A percentile compares a stretch with the other conserved stretches of the same genome.
phyloP scores from a whole-genome alignment of 257 asterid species.

The Pogostemon cablin region DNA sequence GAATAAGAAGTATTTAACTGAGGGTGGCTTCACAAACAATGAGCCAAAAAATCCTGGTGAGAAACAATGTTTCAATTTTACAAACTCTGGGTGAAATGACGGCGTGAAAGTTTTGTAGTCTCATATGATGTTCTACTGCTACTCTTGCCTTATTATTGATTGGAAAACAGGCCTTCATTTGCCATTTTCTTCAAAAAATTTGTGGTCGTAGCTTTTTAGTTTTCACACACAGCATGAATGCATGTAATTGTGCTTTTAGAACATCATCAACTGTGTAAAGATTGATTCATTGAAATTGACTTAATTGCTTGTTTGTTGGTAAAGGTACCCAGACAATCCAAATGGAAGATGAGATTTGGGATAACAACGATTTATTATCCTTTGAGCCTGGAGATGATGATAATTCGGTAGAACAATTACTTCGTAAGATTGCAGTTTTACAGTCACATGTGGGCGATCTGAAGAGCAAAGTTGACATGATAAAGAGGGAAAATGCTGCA shows the following conservation, averaged over 20 bases:
- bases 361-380: constrained; percentile 42
- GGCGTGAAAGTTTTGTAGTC: background rate
- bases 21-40: constrained; percentile 39
- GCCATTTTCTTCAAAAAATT: constrained; percentile 25
- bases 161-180: background rate
- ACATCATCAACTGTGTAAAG: constrained; percentile 5
- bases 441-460: constrained; percentile 48
- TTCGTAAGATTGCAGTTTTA: constrained; percentile 51
- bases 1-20: constrained; percentile 44
- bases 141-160: background rate
- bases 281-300: constrained; percentile 15
- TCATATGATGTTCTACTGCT: background rate
- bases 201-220: constrained; percentile 6
- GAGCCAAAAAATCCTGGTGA: constrained; percentile 49
- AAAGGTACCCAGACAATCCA: constrained; percentile 43
- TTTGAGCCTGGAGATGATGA: constrained; percentile 43
- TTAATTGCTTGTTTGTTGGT: constrained; percentile 14
- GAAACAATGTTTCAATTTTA: constrained; percentile 31
- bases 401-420: constrained; percentile 43
- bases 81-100: background rate
- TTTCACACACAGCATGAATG: constrained; percentile 23
- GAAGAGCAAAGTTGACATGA: constrained; percentile 50
- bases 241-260: constrained; percentile 11
- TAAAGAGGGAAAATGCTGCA: constrained; percentile 52
- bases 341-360: constrained; percentile 43